Evolutionary conservation across 2,329 filamentous ascomycete genomes (phyloP).

Genomic region (Fusarium agapanthi): DNA sequence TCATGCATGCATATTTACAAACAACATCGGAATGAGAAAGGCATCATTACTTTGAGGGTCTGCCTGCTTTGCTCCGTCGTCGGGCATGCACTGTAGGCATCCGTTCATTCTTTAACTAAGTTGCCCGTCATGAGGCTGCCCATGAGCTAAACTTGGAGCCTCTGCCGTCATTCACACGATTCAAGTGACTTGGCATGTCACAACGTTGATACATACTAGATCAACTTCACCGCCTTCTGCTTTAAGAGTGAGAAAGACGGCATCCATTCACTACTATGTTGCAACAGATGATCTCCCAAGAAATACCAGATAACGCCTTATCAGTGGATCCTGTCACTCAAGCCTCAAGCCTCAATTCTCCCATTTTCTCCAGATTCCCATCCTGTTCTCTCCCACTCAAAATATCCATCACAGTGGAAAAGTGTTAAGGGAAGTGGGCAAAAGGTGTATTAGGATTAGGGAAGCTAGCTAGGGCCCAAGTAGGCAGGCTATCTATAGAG

Average conservation of each 20-base stretch:
- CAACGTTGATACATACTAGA: slow-evolving; percentile 1
- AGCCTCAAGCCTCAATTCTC: not conserved
- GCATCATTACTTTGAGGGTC: not conserved
- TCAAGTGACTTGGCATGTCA: slow-evolving; percentile 34
- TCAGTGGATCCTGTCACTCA: slow-evolving; percentile 14
- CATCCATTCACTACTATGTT: not conserved
- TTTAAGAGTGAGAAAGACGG: not conserved
- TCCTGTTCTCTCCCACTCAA: not conserved
- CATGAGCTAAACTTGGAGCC: not conserved
- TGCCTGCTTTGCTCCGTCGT: not conserved
- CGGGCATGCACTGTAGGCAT: not conserved
- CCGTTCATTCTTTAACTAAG: not conserved
- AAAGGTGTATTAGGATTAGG: no score
- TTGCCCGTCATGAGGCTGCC: slow-evolving; percentile 9
- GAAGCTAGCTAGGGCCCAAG: no score
- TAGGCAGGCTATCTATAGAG: no score
- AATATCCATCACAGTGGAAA: slow-evolving; percentile 15
- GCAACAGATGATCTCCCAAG: not conserved
- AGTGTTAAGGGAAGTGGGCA: no score
- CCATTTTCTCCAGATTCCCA: slow-evolving; percentile 15
- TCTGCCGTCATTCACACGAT: slow-evolving; percentile 16
- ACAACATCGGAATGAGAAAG: not conserved
- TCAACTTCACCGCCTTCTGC: slow-evolving; percentile 8
- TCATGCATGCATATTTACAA: not conserved
- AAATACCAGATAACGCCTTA: slow-evolving; percentile 5